phyloP scores from a whole-genome alignment of 208 protist species.

The Tetramitus jugosus region DNA sequence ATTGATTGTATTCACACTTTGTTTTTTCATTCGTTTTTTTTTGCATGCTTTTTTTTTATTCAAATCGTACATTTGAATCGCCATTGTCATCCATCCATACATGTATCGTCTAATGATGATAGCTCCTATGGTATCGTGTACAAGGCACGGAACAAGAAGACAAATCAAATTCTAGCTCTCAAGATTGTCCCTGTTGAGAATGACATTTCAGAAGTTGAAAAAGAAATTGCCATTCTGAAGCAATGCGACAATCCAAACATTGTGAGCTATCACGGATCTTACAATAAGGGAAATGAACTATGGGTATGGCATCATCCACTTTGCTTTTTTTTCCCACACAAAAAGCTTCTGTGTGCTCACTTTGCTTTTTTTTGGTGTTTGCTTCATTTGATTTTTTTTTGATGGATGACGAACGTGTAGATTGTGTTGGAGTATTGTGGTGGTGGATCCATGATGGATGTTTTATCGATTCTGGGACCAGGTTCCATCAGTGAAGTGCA shows the following conservation, averaged over 20 bases:
- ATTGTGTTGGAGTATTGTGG: conserved; percentile 85
- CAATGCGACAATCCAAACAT: conserved; percentile 17
- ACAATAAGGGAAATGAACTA: neutral
- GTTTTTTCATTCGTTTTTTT: neutral
- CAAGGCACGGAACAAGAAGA: conserved; percentile 2
- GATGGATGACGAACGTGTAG: conserved; percentile 37
- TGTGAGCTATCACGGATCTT: conserved; percentile 27
- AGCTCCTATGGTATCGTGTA: conserved; percentile 26
- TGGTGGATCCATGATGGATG: conserved; percentile 44
- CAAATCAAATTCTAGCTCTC: neutral
- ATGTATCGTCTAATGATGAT: neutral
- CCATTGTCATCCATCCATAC: neutral
- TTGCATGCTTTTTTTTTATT: neutral
- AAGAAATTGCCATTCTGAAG: conserved; percentile 26
- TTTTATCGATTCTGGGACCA: conserved; percentile 1
- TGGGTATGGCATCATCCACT: no score
- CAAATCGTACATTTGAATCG: neutral
- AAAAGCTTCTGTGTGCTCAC: no score
- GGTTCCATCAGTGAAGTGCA: neutral
- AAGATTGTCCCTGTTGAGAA: conserved; percentile 20
- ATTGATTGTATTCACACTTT: neutral
- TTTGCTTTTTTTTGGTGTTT: no score
- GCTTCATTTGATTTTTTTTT: no score
- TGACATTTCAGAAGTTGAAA: conserved; percentile 26
- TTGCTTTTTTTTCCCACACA: no score